Conservation (phyloP, 2,329 filamentous ascomycete genomes). For the Phyllachora maydis region DNA sequence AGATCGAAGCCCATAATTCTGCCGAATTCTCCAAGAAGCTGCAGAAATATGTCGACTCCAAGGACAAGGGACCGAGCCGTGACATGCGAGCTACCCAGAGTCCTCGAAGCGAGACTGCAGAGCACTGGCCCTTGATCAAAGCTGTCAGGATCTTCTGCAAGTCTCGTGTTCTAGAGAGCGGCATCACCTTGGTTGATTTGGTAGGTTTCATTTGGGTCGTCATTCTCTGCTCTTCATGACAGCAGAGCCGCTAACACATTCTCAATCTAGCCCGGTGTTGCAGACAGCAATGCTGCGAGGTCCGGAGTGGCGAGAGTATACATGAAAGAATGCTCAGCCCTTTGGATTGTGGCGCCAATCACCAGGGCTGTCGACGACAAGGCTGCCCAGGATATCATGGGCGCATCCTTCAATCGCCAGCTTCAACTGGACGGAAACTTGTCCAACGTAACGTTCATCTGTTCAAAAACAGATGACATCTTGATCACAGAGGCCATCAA, state of each 20-base stretch:
- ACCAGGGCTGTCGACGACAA: constrained; percentile 38
- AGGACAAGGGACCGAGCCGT: constrained; percentile 17
- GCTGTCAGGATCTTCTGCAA: constrained; percentile 20
- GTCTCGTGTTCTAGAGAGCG: constrained; percentile 12
- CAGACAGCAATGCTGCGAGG: constrained; percentile 38
- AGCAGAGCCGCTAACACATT: constrained; percentile 4
- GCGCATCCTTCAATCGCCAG: constrained; percentile 32
- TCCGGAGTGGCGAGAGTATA: constrained; percentile 33
- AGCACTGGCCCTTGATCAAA: constrained; percentile 29
- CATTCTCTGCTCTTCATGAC: background rate
- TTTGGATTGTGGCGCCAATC: constrained; percentile 41
- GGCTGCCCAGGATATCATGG: constrained; percentile 30
- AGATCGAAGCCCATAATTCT: constrained; percentile 15
- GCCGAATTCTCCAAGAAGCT: constrained; percentile 21
- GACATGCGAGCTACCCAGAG: constrained; percentile 9
- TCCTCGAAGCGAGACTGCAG: no score
- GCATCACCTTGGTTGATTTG: constrained; percentile 21
- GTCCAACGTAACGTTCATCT: constrained; percentile 33
- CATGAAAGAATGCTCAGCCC: constrained; percentile 32
- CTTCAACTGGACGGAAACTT: constrained; percentile 34
- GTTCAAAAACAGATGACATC: constrained; percentile 41
- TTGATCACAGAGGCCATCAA: constrained; percentile 14
- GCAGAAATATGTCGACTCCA: constrained; percentile 31
- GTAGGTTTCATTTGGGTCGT: constrained; percentile 7
- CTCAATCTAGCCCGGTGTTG: constrained; percentile 22